These are phyloP conservation scores for Xylaria digitata DNA, from an alignment of 2,329 filamentous ascomycete genomes.

Conservation along the genomic window DNA sequence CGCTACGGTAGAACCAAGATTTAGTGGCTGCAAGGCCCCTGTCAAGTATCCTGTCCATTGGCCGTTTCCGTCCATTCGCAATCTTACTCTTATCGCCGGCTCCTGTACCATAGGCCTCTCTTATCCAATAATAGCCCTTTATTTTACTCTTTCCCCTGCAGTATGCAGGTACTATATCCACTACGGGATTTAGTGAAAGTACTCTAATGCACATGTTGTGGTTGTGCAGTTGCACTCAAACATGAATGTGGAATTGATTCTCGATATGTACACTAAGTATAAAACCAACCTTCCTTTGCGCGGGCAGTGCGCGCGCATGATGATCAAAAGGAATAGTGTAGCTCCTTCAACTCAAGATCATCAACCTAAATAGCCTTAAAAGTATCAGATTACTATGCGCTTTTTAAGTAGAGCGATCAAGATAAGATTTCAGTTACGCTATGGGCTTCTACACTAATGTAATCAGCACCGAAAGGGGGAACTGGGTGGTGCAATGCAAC, in stretches of 20 bases:
- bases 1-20: background rate
- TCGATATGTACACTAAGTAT: conserved; percentile 17
- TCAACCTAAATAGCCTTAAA: background rate
- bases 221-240: conserved; percentile 21
- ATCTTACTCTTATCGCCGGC: conserved; percentile 46
- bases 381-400: conserved; percentile 4
- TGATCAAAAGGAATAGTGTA: conserved; percentile 1
- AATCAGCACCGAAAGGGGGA: background rate
- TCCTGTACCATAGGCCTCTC: conserved; percentile 9
- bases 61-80: conserved; percentile 43
- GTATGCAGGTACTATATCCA: conserved; percentile 34
- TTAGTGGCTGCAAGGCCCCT: conserved; percentile 31
- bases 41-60: conserved; percentile 8
- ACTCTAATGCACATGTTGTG: no score
- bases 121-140: conserved; percentile 15
- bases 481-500: background rate
- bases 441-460: background rate
- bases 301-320: background rate
- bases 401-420: background rate
- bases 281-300: conserved; percentile 1
- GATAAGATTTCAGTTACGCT: background rate
- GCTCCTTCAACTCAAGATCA: conserved; percentile 19
- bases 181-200: background rate
- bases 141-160: conserved; percentile 17
- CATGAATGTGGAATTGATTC: conserved; percentile 24